Base-by-base conservation (phyloP, 495 filamentous ascomycete genomes). In the Massariosphaeria phaeospora region DNA sequence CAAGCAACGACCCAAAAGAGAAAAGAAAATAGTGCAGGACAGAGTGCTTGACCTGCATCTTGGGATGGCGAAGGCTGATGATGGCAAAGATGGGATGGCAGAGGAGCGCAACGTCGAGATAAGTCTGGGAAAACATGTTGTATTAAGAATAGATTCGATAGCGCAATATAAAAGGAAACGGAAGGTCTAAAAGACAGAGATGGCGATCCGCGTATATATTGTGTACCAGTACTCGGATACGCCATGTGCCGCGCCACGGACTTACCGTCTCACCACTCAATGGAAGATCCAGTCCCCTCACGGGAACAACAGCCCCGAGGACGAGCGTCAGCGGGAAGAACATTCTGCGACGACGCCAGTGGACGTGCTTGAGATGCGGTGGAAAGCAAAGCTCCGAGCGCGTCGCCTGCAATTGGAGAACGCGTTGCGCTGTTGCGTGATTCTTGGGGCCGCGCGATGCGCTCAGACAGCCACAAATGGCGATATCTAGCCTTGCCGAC, bases 71-170 rank as follows among this genome's bases (percentile, higher is more conserved):
- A n/a, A 58, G 27, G 30, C 38, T 46, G 21, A 58, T 17, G 21
- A 58, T 15, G 11, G 55, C 55, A 21, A 58, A 41, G 23, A 58
- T 24, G 1, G 55, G 55, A 27, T 52, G 47, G 31, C 26, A 51
- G 18, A 58, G 40, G 13, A 58, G 47, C 38, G 41, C 55, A 11
- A 52, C 39, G 40, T 58, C 48, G 23, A 58, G 17, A 47, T 52
- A 58, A n/a, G 55, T 46, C 18, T n/a, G 26, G 20, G 48, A 39
- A 47, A 58, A 52, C 15, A 21, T 58, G 55, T 40, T 38, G 10
- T 12, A 42, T 26, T 11, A 27, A 29, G 25, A 20, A 39, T 33
- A 5, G 36, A 39, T 35, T n/a, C 8, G 20, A 23, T 10, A 40
- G 35, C 10, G 10, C 4, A 29, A 27, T n/a, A 56, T 44, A 23